Base-by-base conservation (phyloP, 768 basidiomycete species). In the Suillus discolor region DNA sequence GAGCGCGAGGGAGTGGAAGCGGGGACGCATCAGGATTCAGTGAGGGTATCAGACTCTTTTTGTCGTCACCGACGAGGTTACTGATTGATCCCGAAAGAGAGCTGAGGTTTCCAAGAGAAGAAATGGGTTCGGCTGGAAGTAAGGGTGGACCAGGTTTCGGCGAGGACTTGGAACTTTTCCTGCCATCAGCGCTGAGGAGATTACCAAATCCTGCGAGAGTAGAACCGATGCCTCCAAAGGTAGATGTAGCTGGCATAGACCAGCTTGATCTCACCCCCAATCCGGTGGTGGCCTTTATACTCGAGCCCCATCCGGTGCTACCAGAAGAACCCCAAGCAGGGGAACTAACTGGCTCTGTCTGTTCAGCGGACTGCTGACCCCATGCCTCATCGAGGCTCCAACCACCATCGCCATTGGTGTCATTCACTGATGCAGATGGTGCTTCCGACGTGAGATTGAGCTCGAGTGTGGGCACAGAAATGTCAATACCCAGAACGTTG, bases 261-360 rank as follows among this genome's bases (percentile, higher is more conserved):
- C 67, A 62, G 38, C 23, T 0, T 7, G 18, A 3, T 60, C 3
- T 42, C 18, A 31, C 16, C n/a, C 53, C 57, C 31, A 25, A 60
- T 42, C 25, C 25, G 2, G 55, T 16, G 15, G 1, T 41, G 49
- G 13, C 20, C 23, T 11, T 12, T 9, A 12, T 1, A 25, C 59
- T 51, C 11, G 69, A 67, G 1, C 68, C 63, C 55, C 71, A 66
- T 13, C 64, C 51, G 20, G 4, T 25, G 55, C 25, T 28, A 57
- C 49, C 49, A 39, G 62, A 63, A 9, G 47, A 39, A 38, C 57
- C 57, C 59, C 41, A 60, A 28, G 11, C 11, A 16, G 57, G 39
- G 18, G 49, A 42, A 9, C 64, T 53, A 1, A 44, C 44, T 39
- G 59, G 6, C n/a, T 62, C 31, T 23, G 31, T 9, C 20, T 61